Evolutionary conservation across 108 stramenopile species (phyloP).

Genomic region (Cyclotella sp.): DNA sequence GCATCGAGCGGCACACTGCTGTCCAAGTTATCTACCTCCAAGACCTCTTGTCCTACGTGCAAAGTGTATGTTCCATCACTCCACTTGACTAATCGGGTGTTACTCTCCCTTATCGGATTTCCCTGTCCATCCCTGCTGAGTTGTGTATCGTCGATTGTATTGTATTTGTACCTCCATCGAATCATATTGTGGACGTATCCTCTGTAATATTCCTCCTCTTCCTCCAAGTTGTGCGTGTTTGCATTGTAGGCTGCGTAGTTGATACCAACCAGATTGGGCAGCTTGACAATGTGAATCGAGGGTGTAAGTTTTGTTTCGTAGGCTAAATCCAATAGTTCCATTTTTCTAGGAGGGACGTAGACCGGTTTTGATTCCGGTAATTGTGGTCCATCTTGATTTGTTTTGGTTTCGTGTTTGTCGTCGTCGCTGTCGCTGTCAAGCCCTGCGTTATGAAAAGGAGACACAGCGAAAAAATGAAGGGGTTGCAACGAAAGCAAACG

Average conservation of each 20-base stretch:
- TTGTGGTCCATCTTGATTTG: constrained; percentile 7
- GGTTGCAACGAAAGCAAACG: no score
- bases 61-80: constrained; percentile 81
- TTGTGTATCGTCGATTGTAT: constrained; percentile 32
- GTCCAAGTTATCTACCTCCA: constrained; percentile 73
- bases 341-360: constrained; percentile 40
- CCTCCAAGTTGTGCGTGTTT: constrained; percentile 59
- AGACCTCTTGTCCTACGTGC: constrained; percentile 86
- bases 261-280: constrained; percentile 85
- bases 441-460: no score
- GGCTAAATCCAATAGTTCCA: constrained; percentile 49
- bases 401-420: constrained; percentile 7
- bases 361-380: constrained; percentile 8
- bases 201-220: constrained; percentile 71
- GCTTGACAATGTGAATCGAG: constrained; percentile 69
- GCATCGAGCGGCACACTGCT: constrained; percentile 17
- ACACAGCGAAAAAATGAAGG: no score
- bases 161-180: constrained; percentile 78
- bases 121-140: constrained; percentile 50
- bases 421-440: constrained; percentile 54
- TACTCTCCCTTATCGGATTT: constrained; percentile 62
- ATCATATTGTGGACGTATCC: constrained; percentile 80
- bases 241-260: constrained; percentile 73
- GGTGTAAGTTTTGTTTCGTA: neutral
- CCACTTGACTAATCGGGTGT: constrained; percentile 89